Evolutionary conservation across 2,329 filamentous ascomycete genomes (phyloP).

Genomic region (Trichophyton mentagrophytes): DNA sequence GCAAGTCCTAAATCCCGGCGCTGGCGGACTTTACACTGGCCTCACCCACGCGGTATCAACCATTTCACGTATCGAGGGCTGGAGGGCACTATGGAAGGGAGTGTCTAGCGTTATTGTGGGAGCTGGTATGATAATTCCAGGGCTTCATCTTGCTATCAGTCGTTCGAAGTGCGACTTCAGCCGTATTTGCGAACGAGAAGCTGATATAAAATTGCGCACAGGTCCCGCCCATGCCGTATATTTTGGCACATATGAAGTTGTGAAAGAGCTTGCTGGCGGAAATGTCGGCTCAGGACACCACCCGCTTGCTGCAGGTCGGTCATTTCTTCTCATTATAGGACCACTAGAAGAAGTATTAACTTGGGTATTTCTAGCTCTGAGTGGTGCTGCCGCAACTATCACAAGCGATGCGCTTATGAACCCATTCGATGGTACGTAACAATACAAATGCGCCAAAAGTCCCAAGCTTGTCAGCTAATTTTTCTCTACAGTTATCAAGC

Average conservation of each 20-base stretch:
- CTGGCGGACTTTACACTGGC: slow-evolving; percentile 71
- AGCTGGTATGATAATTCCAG: slow-evolving; percentile 52
- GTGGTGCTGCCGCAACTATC: slow-evolving; percentile 88
- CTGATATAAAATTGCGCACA: slow-evolving; percentile 26
- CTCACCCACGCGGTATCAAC: slow-evolving; percentile 86
- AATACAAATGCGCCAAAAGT: background rate
- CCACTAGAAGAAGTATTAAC: background rate
- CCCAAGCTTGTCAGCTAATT: background rate
- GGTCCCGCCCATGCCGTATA: slow-evolving; percentile 96
- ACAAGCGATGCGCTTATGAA: slow-evolving; percentile 98
- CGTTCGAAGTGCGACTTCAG: background rate
- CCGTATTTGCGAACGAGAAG: background rate
- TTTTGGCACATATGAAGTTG: slow-evolving; percentile 93
- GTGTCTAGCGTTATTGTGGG: slow-evolving; percentile 93
- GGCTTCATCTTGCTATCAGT: background rate
- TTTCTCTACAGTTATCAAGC: slow-evolving; percentile 69
- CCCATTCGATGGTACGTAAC: slow-evolving; percentile 75
- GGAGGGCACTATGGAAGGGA: slow-evolving; percentile 87
- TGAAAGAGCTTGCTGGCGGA: slow-evolving; percentile 91
- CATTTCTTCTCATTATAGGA: background rate
- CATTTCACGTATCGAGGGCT: slow-evolving; percentile 79
- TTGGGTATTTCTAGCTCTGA: slow-evolving; percentile 51
- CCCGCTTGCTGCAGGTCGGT: slow-evolving; percentile 76
- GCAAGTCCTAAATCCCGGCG: slow-evolving; percentile 82
- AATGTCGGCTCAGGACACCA: slow-evolving; percentile 78